Percentiles rank a stretch among this genome's conserved stretches.
Evolutionary conservation across 305 asterid genomes (phyloP).

Genomic region (Stenogyne calaminthoides): DNA sequence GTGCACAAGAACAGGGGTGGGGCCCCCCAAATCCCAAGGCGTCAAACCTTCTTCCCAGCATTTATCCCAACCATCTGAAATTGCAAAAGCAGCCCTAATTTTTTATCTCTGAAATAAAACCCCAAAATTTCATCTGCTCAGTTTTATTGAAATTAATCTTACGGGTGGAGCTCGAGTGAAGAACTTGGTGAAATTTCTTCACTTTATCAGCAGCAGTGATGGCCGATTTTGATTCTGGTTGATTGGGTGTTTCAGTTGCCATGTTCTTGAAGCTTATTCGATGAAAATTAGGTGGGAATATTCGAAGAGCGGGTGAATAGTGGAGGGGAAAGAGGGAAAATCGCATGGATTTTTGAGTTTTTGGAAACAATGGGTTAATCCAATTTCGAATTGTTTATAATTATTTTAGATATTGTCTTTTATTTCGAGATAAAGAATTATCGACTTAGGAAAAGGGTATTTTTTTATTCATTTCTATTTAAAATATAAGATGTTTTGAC

Average conservation of each 20-base stretch:
- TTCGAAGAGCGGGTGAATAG: constrained; percentile 16
- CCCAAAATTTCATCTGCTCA: not conserved
- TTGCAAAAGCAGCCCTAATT: not conserved
- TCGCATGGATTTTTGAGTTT: constrained; percentile 26
- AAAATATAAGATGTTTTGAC: too few relatives aligned
- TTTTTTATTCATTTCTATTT: too few relatives aligned
- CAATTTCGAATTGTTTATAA: not conserved
- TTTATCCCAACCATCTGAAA: constrained; percentile 70
- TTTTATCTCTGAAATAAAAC: too few relatives aligned
- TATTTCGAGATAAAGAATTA: too few relatives aligned
- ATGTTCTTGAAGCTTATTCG: constrained; percentile 29
- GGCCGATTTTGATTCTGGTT: constrained; percentile 22
- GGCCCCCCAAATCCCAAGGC: constrained; percentile 89
- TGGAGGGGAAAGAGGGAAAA: constrained; percentile 22
- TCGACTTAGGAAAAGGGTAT: too few relatives aligned
- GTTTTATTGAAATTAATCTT: constrained; percentile 14
- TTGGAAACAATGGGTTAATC: not conserved
- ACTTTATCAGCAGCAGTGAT: constrained; percentile 28
- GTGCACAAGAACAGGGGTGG: constrained; percentile 74
- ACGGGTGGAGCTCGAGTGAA: constrained; percentile 53
- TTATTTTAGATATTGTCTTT: too few relatives aligned
- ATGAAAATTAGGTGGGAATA: constrained; percentile 4
- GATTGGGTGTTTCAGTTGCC: constrained; percentile 22
- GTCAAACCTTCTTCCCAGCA: constrained; percentile 78
- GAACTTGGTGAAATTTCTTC: constrained; percentile 46